Evolutionary conservation across 768 basidiomycete species (phyloP).

Genomic region (Panaeolus papilionaceus): DNA sequence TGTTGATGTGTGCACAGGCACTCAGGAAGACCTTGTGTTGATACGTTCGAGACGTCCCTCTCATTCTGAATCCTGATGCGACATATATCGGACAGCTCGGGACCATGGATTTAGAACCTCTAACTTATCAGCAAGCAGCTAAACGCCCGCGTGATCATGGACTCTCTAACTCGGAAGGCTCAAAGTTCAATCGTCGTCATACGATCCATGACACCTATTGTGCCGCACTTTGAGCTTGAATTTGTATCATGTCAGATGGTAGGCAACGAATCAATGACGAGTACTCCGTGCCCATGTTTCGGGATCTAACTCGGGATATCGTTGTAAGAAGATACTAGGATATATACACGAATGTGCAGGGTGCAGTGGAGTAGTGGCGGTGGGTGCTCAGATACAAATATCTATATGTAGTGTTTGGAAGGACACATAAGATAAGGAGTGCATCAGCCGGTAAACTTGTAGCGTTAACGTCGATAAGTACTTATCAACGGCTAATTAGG

Average conservation of each 20-base stretch:
- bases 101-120: neutral
- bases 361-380: neutral
- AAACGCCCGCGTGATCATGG: neutral
- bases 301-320: neutral
- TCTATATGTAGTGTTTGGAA: neutral
- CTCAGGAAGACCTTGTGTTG: neutral
- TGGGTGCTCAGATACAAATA: neutral
- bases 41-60: neutral
- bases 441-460: neutral
- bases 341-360: neutral
- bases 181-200: conserved; percentile 1
- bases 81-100: neutral
- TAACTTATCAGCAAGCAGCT: neutral
- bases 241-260: neutral
- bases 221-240: conserved; percentile 1
- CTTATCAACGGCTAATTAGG: neutral
- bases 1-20: too few species aligned
- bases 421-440: neutral
- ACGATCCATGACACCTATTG: neutral
- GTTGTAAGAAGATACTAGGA: neutral
- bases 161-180: neutral
- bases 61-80: neutral
- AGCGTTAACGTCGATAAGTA: neutral
- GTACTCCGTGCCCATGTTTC: neutral
- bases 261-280: neutral